Evolutionary conservation across 2,329 filamentous ascomycete genomes (phyloP).

Genomic region (Fusarium napiforme): DNA sequence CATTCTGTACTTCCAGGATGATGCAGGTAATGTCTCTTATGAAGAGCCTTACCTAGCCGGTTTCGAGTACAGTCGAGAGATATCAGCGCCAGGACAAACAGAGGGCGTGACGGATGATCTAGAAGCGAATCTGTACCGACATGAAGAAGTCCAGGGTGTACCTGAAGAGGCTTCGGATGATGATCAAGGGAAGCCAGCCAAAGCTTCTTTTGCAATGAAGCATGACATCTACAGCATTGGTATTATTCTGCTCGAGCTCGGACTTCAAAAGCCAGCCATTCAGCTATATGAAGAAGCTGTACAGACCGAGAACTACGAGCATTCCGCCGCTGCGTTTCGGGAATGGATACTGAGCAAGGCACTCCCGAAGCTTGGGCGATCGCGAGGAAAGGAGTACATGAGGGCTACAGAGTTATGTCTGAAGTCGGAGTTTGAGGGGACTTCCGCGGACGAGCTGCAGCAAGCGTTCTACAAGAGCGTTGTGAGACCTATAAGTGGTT

Average conservation of each 20-base stretch:
- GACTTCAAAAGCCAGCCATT: not conserved
- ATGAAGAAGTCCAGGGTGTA: not conserved
- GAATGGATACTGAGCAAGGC: not conserved
- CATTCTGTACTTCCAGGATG: not conserved
- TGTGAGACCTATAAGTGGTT: not conserved
- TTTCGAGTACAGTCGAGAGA: not conserved
- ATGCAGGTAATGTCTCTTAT: rapidly evolving
- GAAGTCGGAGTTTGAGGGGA: rapidly evolving
- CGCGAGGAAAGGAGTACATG: not conserved
- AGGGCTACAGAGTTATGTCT: not conserved
- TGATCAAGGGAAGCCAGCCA: rapidly evolving
- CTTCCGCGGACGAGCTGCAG: not conserved
- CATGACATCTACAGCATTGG: not conserved
- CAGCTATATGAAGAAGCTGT: not conserved
- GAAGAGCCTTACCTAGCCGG: not conserved
- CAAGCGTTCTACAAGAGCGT: not conserved
- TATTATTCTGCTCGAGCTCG: rapidly evolving
- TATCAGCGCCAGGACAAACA: not conserved
- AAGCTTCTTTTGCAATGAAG: not conserved
- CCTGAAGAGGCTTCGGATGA: rapidly evolving
- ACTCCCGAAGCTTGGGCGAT: not conserved
- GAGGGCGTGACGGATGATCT: not conserved
- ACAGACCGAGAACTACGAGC: rapidly evolving
- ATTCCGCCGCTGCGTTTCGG: not conserved
- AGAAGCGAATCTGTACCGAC: not conserved